Base-by-base conservation (phyloP, 148 eudicot genomes). In the Cornus controversa region DNA sequence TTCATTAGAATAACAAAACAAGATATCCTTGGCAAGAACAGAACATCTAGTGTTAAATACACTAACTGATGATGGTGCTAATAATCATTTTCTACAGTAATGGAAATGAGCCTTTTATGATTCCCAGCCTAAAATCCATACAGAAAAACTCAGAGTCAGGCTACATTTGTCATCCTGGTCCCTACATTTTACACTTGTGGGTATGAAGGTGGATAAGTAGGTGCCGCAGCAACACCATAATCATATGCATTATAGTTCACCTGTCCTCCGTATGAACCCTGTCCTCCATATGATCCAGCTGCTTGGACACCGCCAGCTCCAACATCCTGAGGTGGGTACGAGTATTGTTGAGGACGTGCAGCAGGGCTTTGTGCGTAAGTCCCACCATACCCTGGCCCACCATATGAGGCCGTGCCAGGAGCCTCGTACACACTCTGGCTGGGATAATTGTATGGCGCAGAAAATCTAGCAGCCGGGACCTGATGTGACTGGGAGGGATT, bases 401-500 rank as follows among this genome's bases (percentile, higher is more conserved):
- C 78, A 79, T 84, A 86, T 2, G 84, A 57, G 24, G 83, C 47
- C 34, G 82, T 22, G 63, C 75, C 64, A 26, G 71, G 81, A 37
- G 78, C 81, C 1, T 84, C 84, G 31, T 87, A 85, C 64, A 83
- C 73, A 67, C 70, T 29, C 67, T 66, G 89, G 77, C 74, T 75
- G 36, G 89, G 76, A 29, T 87, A 82, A 80, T 57, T 79, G 80
- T 86, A 85, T 1, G 82, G 73, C 28, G 72, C 70, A 0, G 81
- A 31, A 80, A 77, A 80, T 66, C 82, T 83, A 15, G 86, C 66
- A 50, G 78, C 89, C 2, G 86, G 79, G 27, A 79, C 75, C 64
- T 70, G 88, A 16, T 67, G 74, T 60, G 70, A 27, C 45, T 47
- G 74, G 29, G 73, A 65, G 15, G 76, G 77, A n/a, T 83, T 82